Percentiles rank a stretch among this genome's conserved stretches.
Evolutionary conservation across 495 filamentous ascomycete genomes (phyloP).

Genomic region (Alectoria sarmentosa): DNA sequence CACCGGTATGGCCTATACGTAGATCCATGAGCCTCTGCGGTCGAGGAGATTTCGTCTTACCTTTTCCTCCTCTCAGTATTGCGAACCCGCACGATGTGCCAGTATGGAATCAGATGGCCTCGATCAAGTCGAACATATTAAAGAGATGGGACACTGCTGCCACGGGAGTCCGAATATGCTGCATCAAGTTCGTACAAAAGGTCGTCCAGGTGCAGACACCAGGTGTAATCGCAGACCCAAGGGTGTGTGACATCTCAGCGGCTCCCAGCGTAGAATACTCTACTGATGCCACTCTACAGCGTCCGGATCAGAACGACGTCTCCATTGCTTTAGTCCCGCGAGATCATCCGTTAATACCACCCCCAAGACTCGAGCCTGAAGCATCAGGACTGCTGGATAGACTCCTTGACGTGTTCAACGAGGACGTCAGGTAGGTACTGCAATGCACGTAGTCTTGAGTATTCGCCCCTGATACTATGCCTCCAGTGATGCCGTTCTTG

Average conservation of each 20-base stretch:
- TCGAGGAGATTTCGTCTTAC: constrained; percentile 28
- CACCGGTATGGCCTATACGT: constrained; percentile 7
- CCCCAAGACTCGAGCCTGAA: constrained; percentile 81
- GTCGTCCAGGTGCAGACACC: constrained; percentile 89
- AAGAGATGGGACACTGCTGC: constrained; percentile 79
- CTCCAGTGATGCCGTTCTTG: constrained; percentile 73
- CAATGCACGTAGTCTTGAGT: neutral
- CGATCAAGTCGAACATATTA: constrained; percentile 83
- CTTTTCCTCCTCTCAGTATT: constrained; percentile 51
- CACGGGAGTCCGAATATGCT: constrained; percentile 75
- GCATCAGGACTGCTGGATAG: constrained; percentile 83
- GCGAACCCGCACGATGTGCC: constrained; percentile 69
- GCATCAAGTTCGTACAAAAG: constrained; percentile 92
- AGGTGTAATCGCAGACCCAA: constrained; percentile 72
- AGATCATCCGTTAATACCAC: constrained; percentile 69
- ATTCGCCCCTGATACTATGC: constrained; percentile 21
- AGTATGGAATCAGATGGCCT: constrained; percentile 79
- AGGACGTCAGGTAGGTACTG: constrained; percentile 62
- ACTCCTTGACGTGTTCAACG: constrained; percentile 78
- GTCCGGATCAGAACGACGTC: constrained; percentile 79
- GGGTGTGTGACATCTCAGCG: constrained; percentile 48
- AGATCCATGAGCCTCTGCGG: neutral
- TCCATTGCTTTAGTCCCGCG: constrained; percentile 78
- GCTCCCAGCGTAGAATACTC: constrained; percentile 9
- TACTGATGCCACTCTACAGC: constrained; percentile 42